Evolutionary conservation across 179 eudicot genomes (phyloP).

Genomic region (Carnegiea gigantea): DNA sequence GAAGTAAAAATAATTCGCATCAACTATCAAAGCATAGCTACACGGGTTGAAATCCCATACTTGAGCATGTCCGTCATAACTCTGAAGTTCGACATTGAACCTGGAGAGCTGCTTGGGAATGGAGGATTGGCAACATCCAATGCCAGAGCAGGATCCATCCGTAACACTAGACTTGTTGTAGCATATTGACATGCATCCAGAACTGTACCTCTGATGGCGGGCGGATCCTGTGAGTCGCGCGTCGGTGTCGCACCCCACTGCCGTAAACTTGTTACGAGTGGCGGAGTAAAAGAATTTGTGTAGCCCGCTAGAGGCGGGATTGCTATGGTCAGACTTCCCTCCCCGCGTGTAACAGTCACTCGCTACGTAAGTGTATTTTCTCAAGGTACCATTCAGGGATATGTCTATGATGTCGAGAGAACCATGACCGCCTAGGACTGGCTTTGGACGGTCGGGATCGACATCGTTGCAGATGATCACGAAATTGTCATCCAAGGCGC

Average conservation of each 20-base stretch:
- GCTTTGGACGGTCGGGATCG: not conserved
- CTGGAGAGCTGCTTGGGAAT: not conserved
- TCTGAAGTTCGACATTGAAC: not conserved
- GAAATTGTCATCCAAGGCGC: not conserved
- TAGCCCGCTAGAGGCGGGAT: not conserved
- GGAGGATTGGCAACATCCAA: slow-evolving; percentile 19
- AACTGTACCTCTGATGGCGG: not conserved
- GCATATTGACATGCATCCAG: not conserved
- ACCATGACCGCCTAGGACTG: not conserved
- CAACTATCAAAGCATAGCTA: slow-evolving; percentile 8
- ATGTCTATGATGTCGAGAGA: not conserved
- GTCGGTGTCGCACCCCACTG: slow-evolving; percentile 7
- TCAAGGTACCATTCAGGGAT: not conserved
- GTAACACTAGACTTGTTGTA: not conserved
- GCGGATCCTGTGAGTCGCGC: not conserved
- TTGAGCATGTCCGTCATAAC: not conserved
- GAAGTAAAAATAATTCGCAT: not conserved
- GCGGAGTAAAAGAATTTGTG: not conserved
- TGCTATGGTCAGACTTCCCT: not conserved
- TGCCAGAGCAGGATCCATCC: slow-evolving; percentile 11
- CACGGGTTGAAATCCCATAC: slow-evolving; percentile 1
- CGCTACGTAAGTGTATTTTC: not conserved
- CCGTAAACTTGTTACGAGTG: slow-evolving; percentile 11
- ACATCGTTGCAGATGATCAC: slow-evolving; percentile 8
- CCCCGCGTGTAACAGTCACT: not conserved